Evolutionary conservation across 2,329 filamentous ascomycete genomes (phyloP).

Genomic region (Tothia fuscella): DNA sequence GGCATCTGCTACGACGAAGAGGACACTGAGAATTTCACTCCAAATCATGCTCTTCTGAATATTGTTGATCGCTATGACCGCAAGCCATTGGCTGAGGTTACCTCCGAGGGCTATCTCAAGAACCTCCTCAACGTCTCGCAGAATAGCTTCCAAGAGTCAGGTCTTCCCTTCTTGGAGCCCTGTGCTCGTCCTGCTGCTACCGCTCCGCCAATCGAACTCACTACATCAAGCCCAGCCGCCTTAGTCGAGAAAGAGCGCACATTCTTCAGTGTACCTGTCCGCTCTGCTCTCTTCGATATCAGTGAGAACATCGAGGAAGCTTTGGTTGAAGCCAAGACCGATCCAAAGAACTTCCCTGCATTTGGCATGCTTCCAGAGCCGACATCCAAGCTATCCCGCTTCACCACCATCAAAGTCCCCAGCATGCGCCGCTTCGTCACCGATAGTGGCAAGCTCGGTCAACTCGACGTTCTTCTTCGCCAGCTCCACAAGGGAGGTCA

Average conservation of each 20-base stretch:
- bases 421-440: slow-evolving; percentile 98
- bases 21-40: slow-evolving; percentile 53
- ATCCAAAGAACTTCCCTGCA: slow-evolving; percentile 49
- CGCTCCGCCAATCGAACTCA: slow-evolving; percentile 75
- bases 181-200: slow-evolving; percentile 67
- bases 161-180: slow-evolving; percentile 68
- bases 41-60: slow-evolving; percentile 68
- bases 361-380: slow-evolving; percentile 61
- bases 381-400: slow-evolving; percentile 68
- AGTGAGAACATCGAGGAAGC: slow-evolving; percentile 54
- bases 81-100: slow-evolving; percentile 55
- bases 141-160: slow-evolving; percentile 52
- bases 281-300: slow-evolving; percentile 61
- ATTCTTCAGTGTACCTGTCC: slow-evolving; percentile 67
- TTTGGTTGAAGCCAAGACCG: slow-evolving; percentile 61
- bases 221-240: slow-evolving; percentile 55
- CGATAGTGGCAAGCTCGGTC: slow-evolving; percentile 90
- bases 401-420: slow-evolving; percentile 82
- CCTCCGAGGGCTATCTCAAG: slow-evolving; percentile 58
- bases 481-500: slow-evolving; percentile 86
- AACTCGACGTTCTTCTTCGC: slow-evolving; percentile 75
- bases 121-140: slow-evolving; percentile 70
- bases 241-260: slow-evolving; percentile 55
- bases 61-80: slow-evolving; percentile 55
- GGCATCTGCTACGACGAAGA: slow-evolving; percentile 56